Percentiles rank a stretch among this genome's conserved stretches.
phyloP scores from a whole-genome alignment of 371 early-diverging fungal genomes.

The Batkoa obscura region DNA sequence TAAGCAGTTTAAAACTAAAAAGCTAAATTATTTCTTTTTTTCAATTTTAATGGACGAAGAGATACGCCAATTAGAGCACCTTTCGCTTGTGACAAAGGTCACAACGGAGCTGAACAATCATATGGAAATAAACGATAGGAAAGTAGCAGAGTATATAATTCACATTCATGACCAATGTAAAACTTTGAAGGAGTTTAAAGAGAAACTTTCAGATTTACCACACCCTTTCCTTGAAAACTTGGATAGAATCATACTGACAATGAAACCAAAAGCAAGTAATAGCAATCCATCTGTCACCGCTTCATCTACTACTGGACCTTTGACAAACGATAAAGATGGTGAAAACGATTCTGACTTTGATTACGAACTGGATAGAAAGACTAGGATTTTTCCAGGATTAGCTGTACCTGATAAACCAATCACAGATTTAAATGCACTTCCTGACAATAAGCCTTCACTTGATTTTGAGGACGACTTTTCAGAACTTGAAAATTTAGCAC shows the following conservation, averaged over 20 bases:
- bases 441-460: not conserved
- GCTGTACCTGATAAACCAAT: constrained; percentile 40
- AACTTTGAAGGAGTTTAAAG: constrained; percentile 43
- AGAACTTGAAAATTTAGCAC: constrained; percentile 28
- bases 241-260: constrained; percentile 70
- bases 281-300: constrained; percentile 6
- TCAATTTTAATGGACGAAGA: constrained; percentile 29
- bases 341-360: constrained; percentile 1
- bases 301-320: not conserved
- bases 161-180: constrained; percentile 45
- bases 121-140: constrained; percentile 77
- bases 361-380: constrained; percentile 24
- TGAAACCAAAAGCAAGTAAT: constrained; percentile 43
- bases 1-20: too few relatives aligned
- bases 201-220: constrained; percentile 61
- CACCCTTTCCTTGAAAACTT: constrained; percentile 65
- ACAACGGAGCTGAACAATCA: constrained; percentile 82
- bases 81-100: constrained; percentile 80
- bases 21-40: too few relatives aligned
- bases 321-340: constrained; percentile 5
- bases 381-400: constrained; percentile 62
- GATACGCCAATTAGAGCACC: constrained; percentile 64
- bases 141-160: constrained; percentile 58
- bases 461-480: constrained; percentile 33
- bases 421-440: not conserved